These are phyloP conservation scores for Asterionellopsis glacialis DNA, from an alignment of 108 stramenopile species.

Conservation along the genomic window DNA sequence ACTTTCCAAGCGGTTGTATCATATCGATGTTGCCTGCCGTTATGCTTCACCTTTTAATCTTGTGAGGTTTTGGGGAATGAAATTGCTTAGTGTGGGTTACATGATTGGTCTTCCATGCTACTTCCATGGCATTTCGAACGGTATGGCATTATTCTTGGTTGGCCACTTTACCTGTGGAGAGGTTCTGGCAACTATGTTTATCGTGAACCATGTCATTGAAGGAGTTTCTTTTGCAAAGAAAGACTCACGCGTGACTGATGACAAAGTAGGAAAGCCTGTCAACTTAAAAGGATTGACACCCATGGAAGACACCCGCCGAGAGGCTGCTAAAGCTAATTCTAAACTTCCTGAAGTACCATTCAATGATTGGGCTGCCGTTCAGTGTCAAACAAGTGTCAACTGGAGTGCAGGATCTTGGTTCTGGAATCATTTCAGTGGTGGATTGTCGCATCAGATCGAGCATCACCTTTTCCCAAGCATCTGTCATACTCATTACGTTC, in stretches of 20 bases:
- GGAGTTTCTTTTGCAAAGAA: conserved; percentile 45
- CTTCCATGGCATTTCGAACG: conserved; percentile 30
- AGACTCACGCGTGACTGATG: conserved; percentile 5
- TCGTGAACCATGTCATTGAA: conserved; percentile 67
- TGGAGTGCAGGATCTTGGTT: conserved; percentile 56
- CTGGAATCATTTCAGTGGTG: conserved; percentile 77
- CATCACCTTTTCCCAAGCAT: conserved; percentile 87
- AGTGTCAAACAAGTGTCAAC: conserved; percentile 78
- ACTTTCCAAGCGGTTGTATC: conserved; percentile 33
- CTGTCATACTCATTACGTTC: conserved; percentile 56
- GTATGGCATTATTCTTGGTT: conserved; percentile 34
- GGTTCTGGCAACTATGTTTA: conserved; percentile 59
- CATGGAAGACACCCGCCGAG: conserved; percentile 38
- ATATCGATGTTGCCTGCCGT: conserved; percentile 57
- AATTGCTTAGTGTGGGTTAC: conserved; percentile 36
- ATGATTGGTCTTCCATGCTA: conserved; percentile 58
- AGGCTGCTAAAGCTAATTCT: conserved; percentile 28
- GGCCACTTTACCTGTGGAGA: conserved; percentile 55
- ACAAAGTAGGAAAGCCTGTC: conserved; percentile 14
- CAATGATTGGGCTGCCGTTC: conserved; percentile 76
- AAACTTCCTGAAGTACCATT: conserved; percentile 30
- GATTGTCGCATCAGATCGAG: conserved; percentile 86
- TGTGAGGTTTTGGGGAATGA: conserved; percentile 51
- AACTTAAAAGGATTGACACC: conserved; percentile 40
- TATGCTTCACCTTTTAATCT: conserved; percentile 44